These are phyloP conservation scores for Eucalyptus erythrocorys DNA, from an alignment of 345 rosid species.

Conservation along the genomic window DNA sequence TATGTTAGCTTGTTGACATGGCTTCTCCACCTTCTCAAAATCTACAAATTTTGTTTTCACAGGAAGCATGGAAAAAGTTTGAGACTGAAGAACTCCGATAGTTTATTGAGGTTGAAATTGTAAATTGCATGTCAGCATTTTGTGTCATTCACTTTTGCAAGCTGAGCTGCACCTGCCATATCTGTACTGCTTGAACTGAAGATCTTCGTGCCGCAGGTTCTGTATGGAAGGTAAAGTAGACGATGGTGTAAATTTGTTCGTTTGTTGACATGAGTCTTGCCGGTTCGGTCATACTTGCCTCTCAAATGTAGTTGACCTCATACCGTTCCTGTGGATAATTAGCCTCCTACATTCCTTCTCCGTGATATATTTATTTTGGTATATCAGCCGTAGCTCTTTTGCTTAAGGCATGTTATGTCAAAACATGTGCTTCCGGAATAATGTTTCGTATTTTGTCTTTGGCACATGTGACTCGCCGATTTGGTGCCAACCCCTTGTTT, in stretches of 20 bases:
- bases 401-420: not conserved
- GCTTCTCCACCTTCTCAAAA: not conserved
- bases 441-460: not conserved
- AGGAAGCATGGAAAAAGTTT: conserved; percentile 66
- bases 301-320: not conserved
- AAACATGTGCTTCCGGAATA: not conserved
- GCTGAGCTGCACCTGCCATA: not conserved
- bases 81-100: conserved; percentile 33
- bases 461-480: not conserved
- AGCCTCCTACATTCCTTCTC: not conserved
- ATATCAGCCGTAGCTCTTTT: not conserved
- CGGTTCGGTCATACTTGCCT: not conserved
- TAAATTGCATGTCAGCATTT: not conserved
- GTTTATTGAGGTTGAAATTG: not conserved
- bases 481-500: not conserved
- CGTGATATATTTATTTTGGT: not conserved
- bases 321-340: not conserved
- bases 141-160: not conserved
- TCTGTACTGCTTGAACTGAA: not conserved
- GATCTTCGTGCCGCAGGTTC: not conserved
- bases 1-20: not conserved
- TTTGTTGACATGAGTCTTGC: not conserved
- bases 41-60: not conserved
- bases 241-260: not conserved
- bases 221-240: not conserved